Percentiles rank a stretch among this genome's conserved stretches.
Evolutionary conservation across 2,329 filamentous ascomycete genomes (phyloP).

Genomic region (Passalora sequoiae): DNA sequence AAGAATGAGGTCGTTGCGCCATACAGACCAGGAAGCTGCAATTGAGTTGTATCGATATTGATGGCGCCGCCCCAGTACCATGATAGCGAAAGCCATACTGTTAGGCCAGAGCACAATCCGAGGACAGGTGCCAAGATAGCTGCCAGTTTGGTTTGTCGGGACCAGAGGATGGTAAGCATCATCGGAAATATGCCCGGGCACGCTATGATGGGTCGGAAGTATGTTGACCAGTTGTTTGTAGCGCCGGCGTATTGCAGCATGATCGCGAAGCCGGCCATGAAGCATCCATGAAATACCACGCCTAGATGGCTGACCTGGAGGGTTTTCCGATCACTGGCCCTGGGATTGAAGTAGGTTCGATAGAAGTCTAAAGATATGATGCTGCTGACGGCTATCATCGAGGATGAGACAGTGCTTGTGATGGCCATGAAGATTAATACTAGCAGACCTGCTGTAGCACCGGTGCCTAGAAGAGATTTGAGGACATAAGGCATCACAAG

Average conservation of each 20-base stretch:
- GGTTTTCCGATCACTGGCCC: conserved; percentile 40
- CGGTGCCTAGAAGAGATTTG: conserved; percentile 41
- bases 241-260: conserved; percentile 47
- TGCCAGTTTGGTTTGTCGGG: conserved; percentile 42
- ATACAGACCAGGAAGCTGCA: conserved; percentile 42
- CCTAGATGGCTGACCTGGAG: conserved; percentile 45
- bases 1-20: conserved; percentile 45
- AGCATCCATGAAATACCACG: conserved; percentile 45
- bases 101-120: conserved; percentile 40
- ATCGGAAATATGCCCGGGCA: conserved; percentile 45
- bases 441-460: conserved; percentile 42
- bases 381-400: conserved; percentile 49
- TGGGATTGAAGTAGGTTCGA: conserved; percentile 47
- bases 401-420: conserved; percentile 48
- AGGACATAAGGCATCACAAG: conserved; percentile 47
- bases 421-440: conserved; percentile 50
- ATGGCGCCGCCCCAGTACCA: conserved; percentile 39
- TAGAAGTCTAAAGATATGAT: conserved; percentile 50
- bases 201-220: conserved; percentile 40
- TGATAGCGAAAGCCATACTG: conserved; percentile 41
- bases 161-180: conserved; percentile 43
- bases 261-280: conserved; percentile 47
- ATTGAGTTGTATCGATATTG: conserved; percentile 39
- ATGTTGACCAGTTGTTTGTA: conserved; percentile 46
- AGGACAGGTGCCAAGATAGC: conserved; percentile 44